Evolutionary conservation across 2,329 filamentous ascomycete species (phyloP).

Genomic region (Fusarium sp.): DNA sequence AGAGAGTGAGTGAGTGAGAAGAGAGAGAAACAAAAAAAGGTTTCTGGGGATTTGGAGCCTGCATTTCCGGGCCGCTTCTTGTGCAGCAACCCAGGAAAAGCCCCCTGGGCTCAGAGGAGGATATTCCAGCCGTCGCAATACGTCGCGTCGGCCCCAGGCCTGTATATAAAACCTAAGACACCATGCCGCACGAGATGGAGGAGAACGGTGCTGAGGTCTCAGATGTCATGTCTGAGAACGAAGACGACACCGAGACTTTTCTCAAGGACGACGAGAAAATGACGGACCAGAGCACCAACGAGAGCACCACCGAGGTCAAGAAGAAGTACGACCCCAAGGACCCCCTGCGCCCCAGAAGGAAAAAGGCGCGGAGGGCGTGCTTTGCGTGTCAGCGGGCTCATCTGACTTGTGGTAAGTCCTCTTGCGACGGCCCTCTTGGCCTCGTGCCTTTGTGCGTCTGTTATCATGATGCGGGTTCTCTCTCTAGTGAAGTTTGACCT

Average conservation of each 20-base stretch:
- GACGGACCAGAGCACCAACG: conserved; percentile 56
- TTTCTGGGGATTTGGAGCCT: conserved; percentile 43
- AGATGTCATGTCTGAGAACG: conserved; percentile 66
- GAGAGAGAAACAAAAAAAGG: conserved; percentile 29
- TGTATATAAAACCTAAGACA: conserved; percentile 61
- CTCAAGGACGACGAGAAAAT: conserved; percentile 59
- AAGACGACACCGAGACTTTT: conserved; percentile 59
- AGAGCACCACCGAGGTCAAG: conserved; percentile 62
- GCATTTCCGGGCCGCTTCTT: conserved; percentile 46
- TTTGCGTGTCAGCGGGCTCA: conserved; percentile 97
- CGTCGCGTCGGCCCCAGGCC: conserved; percentile 28
- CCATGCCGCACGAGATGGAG: conserved; percentile 64
- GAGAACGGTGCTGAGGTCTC: conserved; percentile 63
- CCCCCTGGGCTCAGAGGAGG: conserved; percentile 36
- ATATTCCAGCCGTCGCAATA: conserved; percentile 34
- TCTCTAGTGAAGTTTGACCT: conserved; percentile 26
- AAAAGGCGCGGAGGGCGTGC: conserved; percentile 95
- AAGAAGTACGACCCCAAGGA: conserved; percentile 87
- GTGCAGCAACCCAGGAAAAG: conserved; percentile 34
- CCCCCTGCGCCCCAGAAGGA: conserved; percentile 84
- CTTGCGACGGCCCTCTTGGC: conserved; percentile 17
- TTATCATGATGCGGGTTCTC: conserved; percentile 5
- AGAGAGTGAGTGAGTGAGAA: neutral
- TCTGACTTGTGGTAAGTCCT: conserved; percentile 91
- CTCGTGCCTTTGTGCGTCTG: conserved; percentile 5